phyloP scores from a whole-genome alignment of 2,329 filamentous ascomycete genomes.

The Escovopsis sp. region DNA sequence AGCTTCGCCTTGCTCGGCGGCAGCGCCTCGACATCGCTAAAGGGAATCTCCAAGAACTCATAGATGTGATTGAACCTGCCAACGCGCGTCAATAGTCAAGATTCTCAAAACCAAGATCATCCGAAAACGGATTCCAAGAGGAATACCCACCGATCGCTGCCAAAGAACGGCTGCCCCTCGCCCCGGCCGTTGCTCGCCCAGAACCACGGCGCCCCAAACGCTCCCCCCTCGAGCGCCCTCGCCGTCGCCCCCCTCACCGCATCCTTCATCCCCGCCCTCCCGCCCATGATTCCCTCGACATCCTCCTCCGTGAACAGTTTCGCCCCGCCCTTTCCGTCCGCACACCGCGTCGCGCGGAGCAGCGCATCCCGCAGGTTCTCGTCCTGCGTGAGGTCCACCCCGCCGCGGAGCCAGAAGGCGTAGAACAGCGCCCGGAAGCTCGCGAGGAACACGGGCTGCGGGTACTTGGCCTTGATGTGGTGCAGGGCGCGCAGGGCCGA shows the following conservation, averaged over 20 bases:
- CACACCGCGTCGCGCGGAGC: conserved; percentile 13
- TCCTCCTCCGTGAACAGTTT: conserved; percentile 36
- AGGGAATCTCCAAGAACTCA: conserved; percentile 47
- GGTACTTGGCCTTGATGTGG: conserved; percentile 47
- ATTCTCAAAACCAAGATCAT: no score
- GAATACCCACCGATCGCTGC: conserved; percentile 46
- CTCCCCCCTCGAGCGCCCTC: conserved; percentile 47
- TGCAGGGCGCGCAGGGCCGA: conserved; percentile 52
- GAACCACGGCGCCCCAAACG: conserved; percentile 67
- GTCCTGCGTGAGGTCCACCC: conserved; percentile 44
- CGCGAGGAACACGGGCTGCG: conserved; percentile 33
- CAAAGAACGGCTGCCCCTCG: conserved; percentile 55
- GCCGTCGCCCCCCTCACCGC: conserved; percentile 42
- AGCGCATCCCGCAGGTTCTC: conserved; percentile 32
- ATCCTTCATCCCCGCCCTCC: conserved; percentile 30
- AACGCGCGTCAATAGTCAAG: conserved; percentile 1
- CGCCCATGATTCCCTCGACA: conserved; percentile 39
- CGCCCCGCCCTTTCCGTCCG: conserved; percentile 4
- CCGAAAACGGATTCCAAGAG: background rate
- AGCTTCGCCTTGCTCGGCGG: conserved; percentile 20
- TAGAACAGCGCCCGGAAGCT: conserved; percentile 41
- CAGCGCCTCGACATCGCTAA: conserved; percentile 32
- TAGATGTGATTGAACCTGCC: conserved; percentile 54
- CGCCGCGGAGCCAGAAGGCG: conserved; percentile 46
- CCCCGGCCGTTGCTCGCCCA: conserved; percentile 48